Evolutionary conservation across 106 monocot genomes (phyloP).

Genomic region (Dendrobium catenatum): DNA sequence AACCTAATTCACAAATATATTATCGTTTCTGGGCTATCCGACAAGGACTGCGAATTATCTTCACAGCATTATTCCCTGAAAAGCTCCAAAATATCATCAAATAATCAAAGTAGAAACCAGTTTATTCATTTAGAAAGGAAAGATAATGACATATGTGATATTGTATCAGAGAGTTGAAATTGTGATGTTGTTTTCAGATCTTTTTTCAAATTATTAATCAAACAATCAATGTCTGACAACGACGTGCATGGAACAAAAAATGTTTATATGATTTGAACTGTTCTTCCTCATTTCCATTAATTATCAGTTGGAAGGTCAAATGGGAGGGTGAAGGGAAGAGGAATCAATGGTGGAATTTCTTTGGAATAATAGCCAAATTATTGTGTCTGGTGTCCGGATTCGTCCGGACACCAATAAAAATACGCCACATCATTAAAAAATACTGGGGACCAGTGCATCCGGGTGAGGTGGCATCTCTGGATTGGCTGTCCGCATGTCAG

Average conservation of each 20-base stretch:
- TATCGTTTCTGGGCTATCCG: conserved; percentile 1
- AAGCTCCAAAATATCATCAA: background rate
- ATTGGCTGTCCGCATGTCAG: too few relatives aligned
- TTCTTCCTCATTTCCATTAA: too few relatives aligned
- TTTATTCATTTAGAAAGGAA: background rate
- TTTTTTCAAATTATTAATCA: background rate
- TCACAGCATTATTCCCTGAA: background rate
- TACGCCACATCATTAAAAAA: too few relatives aligned
- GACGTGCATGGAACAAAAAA: background rate
- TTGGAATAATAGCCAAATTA: too few relatives aligned
- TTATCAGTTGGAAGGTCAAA: too few relatives aligned
- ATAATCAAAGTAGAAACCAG: background rate
- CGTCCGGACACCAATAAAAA: too few relatives aligned
- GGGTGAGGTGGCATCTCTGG: too few relatives aligned
- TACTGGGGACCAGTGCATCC: too few relatives aligned
- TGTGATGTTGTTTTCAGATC: conserved; percentile 4
- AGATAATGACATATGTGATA: background rate
- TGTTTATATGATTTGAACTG: too few relatives aligned
- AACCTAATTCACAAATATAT: background rate
- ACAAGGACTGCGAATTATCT: background rate
- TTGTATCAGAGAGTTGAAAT: background rate
- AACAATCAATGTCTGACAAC: conserved; percentile 1
- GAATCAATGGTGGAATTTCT: too few relatives aligned
- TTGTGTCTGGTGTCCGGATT: too few relatives aligned
- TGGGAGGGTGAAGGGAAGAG: too few relatives aligned